Evolutionary conservation across 345 rosid species (phyloP).

Genomic region (Salix viminalis): DNA sequence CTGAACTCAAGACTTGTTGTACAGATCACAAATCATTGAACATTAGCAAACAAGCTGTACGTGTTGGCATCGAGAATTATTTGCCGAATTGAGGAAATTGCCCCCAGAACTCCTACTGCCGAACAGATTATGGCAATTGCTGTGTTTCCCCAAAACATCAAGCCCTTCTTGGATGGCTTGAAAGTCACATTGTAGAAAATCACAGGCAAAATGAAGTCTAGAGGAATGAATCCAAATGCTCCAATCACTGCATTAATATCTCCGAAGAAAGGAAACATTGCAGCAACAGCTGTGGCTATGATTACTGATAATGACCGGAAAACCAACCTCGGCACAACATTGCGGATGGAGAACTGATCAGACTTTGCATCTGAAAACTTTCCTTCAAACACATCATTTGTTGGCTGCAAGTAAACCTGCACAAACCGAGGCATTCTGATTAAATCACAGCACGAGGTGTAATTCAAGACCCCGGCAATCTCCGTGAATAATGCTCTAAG

Average conservation of each 20-base stretch:
- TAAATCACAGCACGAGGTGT: too few relatives aligned
- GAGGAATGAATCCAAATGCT: constrained; percentile 44
- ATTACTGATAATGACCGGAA: constrained; percentile 34
- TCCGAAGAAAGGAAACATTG: constrained; percentile 55
- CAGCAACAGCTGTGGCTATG: constrained; percentile 27
- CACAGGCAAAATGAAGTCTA: constrained; percentile 37
- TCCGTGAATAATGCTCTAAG: too few relatives aligned
- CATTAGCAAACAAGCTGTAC: constrained; percentile 22
- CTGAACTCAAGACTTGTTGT: too few relatives aligned
- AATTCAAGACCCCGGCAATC: too few relatives aligned
- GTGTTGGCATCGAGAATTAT: constrained; percentile 21
- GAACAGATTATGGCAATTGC: constrained; percentile 5
- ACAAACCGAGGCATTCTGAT: constrained; percentile 17
- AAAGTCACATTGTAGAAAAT: constrained; percentile 25
- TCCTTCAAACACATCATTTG: too few relatives aligned
- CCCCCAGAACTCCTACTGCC: constrained; percentile 2
- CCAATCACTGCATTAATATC: constrained; percentile 48
- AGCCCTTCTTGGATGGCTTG: constrained; percentile 16
- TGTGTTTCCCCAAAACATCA: constrained; percentile 14
- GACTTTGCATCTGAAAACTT: constrained; percentile 34
- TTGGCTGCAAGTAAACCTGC: too few relatives aligned
- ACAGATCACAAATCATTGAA: not conserved
- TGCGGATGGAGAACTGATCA: constrained; percentile 40
- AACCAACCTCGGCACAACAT: constrained; percentile 37
- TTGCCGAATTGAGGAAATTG: constrained; percentile 20